Evolutionary conservation across 2,329 filamentous ascomycete species (phyloP).

Genomic region (Penicillium sp.): DNA sequence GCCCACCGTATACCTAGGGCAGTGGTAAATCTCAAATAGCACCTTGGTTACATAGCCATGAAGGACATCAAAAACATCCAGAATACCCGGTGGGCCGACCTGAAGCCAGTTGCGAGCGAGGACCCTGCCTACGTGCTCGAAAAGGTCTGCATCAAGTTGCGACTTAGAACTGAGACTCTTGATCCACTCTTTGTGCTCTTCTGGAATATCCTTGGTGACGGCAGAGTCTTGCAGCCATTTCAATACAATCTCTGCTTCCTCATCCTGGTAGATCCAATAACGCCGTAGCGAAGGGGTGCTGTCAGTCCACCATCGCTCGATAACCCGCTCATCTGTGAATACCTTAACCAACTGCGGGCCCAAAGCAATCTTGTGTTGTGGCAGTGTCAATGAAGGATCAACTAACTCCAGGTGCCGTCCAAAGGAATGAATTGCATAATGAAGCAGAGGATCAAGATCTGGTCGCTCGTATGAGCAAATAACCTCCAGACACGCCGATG

Average conservation of each 20-base stretch:
- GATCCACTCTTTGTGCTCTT: slow-evolving; percentile 29
- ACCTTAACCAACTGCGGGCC: slow-evolving; percentile 29
- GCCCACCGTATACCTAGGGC: neutral
- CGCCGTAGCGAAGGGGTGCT: slow-evolving; percentile 7
- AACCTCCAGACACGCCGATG: slow-evolving; percentile 21
- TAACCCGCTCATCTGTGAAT: slow-evolving; percentile 26
- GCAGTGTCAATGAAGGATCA: slow-evolving; percentile 27
- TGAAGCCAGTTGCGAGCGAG: slow-evolving; percentile 29
- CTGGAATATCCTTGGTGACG: slow-evolving; percentile 28
- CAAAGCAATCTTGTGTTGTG: slow-evolving; percentile 25
- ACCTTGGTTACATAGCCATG: neutral
- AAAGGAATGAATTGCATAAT: slow-evolving; percentile 6
- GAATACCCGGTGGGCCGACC: neutral
- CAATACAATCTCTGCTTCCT: slow-evolving; percentile 18
- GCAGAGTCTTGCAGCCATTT: slow-evolving; percentile 35
- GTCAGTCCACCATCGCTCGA: slow-evolving; percentile 27
- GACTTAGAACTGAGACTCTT: slow-evolving; percentile 32
- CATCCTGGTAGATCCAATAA: slow-evolving; percentile 28
- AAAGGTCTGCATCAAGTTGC: slow-evolving; percentile 31
- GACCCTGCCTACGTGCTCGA: slow-evolving; percentile 25
- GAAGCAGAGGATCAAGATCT: neutral
- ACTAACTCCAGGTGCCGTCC: slow-evolving; percentile 20
- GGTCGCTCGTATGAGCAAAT: slow-evolving; percentile 10
- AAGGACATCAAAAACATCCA: neutral
- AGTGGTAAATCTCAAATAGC: neutral